A percentile compares a stretch with the other conserved stretches of the same genome.
phyloP scores from a whole-genome alignment of 1,284 basidiomycete genomes.

The Rhodotorula glutinis region DNA sequence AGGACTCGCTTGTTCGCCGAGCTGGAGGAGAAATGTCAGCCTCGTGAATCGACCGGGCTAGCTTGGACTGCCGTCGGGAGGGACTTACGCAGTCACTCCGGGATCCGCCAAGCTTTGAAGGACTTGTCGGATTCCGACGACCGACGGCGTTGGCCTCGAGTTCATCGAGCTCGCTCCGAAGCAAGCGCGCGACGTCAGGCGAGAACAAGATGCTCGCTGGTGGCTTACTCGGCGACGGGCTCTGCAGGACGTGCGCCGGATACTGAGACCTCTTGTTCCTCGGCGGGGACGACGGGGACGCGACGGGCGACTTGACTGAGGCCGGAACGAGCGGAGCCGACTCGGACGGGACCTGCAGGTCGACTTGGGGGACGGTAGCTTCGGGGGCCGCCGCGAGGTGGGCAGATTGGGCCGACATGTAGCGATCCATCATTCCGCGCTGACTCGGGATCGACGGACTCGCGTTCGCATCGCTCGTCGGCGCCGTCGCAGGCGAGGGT shows the following conservation, averaged over 20 bases:
- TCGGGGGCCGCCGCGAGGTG: constrained; percentile 1
- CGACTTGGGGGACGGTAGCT: constrained; percentile 2
- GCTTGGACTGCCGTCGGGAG: no score
- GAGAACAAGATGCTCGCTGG: constrained; percentile 28
- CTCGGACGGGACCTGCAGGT: neutral
- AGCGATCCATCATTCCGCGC: constrained; percentile 37
- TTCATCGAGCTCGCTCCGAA: constrained; percentile 37
- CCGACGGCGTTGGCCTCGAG: constrained; percentile 31
- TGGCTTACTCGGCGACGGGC: constrained; percentile 24
- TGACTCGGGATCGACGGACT: constrained; percentile 10
- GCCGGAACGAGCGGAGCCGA: neutral
- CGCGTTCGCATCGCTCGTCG: constrained; percentile 6
- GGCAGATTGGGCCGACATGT: constrained; percentile 23
- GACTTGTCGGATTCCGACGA: constrained; percentile 6
- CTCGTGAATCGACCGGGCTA: no score
- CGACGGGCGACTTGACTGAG: neutral
- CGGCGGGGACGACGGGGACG: constrained; percentile 11
- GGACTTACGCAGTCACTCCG: constrained; percentile 22
- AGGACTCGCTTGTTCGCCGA: constrained; percentile 28
- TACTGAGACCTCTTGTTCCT: constrained; percentile 8
- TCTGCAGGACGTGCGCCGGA: constrained; percentile 23
- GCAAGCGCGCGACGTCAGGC: constrained; percentile 33
- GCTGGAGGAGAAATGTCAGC: constrained; percentile 1
- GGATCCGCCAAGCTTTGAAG: constrained; percentile 12
- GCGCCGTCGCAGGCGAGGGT: neutral